Base-by-base conservation (phyloP, 1,284 basidiomycete genomes). In the Sanghuangporus baumii region DNA sequence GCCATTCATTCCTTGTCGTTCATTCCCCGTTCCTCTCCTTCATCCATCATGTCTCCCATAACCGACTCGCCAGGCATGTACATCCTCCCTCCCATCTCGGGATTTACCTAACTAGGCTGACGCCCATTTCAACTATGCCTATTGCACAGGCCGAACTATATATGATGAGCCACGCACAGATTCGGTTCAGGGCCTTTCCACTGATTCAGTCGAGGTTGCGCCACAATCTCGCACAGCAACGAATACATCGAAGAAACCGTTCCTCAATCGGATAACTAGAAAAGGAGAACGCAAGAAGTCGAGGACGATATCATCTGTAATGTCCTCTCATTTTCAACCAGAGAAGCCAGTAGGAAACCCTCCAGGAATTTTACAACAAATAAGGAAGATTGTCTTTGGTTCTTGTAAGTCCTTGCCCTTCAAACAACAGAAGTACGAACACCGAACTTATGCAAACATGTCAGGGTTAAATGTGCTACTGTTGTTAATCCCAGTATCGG, bases 401-500 rank as follows among this genome's bases (percentile, higher is more conserved):
- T 87, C 86, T 34, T 86, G 87, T 87, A 63, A 36, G 65, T 60
- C 12, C 26, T 31, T 31, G 26, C 26, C 26, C 26, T 31, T 31
- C 3, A 31, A 31, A 31, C 26, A 31, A 31, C 26, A 31, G 26
- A 31, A 5, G 26, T 3, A 31, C 26, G 26, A 31, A 31, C 26
- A 31, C 26, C 26, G 26, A 31, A 31, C 26, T 31, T 4, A 31
- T 3, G n/a, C 59, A 37, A 7, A 54, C 43, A 8, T 23, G 2
- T 16, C 67, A 91, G 88, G 82, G 78, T 68, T 91, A 9, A 91
- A 90, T 67, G 18, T 88, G 31, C 73, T 90, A 4, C 76, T 89
- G 0, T 61, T 87, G 6, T 89, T 78, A 66, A 88, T 90, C 47
- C 88, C 89, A 0, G 68, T 91, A 60, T 86, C 88, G 1, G 89